These are phyloP conservation scores for Phlebiopsis gigantea DNA, from an alignment of 768 basidiomycete genomes.

Conservation along the genomic window DNA sequence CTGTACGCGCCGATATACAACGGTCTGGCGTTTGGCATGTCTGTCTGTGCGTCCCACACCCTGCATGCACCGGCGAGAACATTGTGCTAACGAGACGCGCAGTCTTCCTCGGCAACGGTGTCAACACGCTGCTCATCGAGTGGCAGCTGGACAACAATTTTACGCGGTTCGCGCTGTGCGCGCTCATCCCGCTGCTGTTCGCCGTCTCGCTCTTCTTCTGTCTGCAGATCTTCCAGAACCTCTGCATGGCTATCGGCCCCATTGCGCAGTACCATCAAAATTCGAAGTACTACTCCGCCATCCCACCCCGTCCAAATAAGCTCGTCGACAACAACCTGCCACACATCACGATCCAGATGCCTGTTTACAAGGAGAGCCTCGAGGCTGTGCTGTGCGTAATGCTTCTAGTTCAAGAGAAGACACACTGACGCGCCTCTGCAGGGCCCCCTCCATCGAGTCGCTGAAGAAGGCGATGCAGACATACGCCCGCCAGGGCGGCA, in stretches of 20 bases:
- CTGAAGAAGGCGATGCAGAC: slow-evolving; percentile 59
- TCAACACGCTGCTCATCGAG: slow-evolving; percentile 55
- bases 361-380: slow-evolving; percentile 53
- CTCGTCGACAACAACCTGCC: slow-evolving; percentile 39
- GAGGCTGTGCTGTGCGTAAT: slow-evolving; percentile 43
- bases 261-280: slow-evolving; percentile 48
- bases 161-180: slow-evolving; percentile 38
- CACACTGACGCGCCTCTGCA: too few relatives aligned
- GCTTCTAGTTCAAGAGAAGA: too few relatives aligned
- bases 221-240: slow-evolving; percentile 36
- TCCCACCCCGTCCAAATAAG: slow-evolving; percentile 37
- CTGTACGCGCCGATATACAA: slow-evolving; percentile 34
- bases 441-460: slow-evolving; percentile 45
- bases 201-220: slow-evolving; percentile 44
- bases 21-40: slow-evolving; percentile 29
- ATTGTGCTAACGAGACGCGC: slow-evolving; percentile 19
- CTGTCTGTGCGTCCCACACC: slow-evolving; percentile 24
- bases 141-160: slow-evolving; percentile 42
- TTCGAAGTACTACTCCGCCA: slow-evolving; percentile 48
- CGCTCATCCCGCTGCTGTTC: slow-evolving; percentile 36
- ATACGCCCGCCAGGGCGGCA: slow-evolving; percentile 62
- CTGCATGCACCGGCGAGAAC: background rate
- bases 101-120: slow-evolving; percentile 61
- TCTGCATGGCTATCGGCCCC: slow-evolving; percentile 42
- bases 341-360: slow-evolving; percentile 51